Percentiles rank a stretch among this genome's conserved stretches.
These are phyloP conservation scores for Chaetomium sp. DNA, from an alignment of 2,329 filamentous ascomycete genomes.

Conservation along the genomic window DNA sequence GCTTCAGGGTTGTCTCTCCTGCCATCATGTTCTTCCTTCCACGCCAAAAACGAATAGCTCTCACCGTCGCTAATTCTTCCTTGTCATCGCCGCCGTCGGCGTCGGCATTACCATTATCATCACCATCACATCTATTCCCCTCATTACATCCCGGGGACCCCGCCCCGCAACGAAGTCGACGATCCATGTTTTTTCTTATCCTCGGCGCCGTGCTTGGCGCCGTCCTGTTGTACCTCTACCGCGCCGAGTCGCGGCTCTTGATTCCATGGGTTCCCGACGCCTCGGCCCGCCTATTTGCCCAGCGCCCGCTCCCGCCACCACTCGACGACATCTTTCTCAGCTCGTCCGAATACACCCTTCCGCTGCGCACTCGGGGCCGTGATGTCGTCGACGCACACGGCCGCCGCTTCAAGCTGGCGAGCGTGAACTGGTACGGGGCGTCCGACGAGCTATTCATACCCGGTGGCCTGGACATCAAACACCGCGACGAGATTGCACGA, in stretches of 20 bases:
- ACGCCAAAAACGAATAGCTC: not conserved
- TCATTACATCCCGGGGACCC: not conserved
- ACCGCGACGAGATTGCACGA: slow-evolving; percentile 53
- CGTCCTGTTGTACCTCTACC: slow-evolving; percentile 39
- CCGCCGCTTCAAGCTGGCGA: slow-evolving; percentile 54
- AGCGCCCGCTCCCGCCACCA: slow-evolving; percentile 44
- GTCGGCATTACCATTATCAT: not conserved
- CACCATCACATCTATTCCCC: not conserved
- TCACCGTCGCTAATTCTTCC: not conserved
- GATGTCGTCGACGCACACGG: slow-evolving; percentile 53
- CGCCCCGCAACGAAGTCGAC: not conserved
- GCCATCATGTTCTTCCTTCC: not conserved
- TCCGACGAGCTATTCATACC: slow-evolving; percentile 61
- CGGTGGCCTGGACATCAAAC: slow-evolving; percentile 56
- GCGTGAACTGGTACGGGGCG: slow-evolving; percentile 66
- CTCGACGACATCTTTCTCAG: slow-evolving; percentile 36
- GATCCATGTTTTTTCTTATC: slow-evolving; percentile 34
- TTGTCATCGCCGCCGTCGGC: too few relatives aligned
- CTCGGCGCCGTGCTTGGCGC: slow-evolving; percentile 33
- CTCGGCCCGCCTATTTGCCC: slow-evolving; percentile 40
- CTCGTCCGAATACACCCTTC: slow-evolving; percentile 42
- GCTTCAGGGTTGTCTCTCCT: not conserved
- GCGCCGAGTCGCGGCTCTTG: slow-evolving; percentile 37
- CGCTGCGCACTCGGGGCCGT: slow-evolving; percentile 53
- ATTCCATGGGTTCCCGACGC: slow-evolving; percentile 46